These are phyloP conservation scores for Scheffersomyces insectosa DNA, from an alignment of 1,139 yeast species.

Conservation along the genomic window DNA sequence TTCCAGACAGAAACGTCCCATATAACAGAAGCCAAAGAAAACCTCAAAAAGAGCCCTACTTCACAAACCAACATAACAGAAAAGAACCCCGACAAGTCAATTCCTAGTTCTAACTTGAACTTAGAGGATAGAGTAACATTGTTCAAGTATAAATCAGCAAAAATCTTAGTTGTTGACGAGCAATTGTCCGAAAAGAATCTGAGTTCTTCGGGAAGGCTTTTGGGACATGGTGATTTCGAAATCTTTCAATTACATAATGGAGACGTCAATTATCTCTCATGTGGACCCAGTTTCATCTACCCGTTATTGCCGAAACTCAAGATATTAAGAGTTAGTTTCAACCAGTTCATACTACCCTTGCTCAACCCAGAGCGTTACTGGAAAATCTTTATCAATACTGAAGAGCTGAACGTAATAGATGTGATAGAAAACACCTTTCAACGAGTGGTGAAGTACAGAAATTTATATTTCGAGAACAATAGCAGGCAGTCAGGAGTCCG, in stretches of 20 bases:
- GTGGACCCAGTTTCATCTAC: constrained; percentile 57
- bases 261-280: constrained; percentile 59
- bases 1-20: constrained; percentile 19
- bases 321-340: constrained; percentile 51
- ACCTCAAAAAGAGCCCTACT: constrained; percentile 15
- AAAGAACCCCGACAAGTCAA: constrained; percentile 5
- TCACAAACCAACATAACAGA: constrained; percentile 3
- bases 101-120: constrained; percentile 8
- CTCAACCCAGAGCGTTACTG: constrained; percentile 74
- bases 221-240: constrained; percentile 65
- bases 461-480: constrained; percentile 25
- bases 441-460: constrained; percentile 47
- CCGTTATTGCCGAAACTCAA: constrained; percentile 66
- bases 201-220: constrained; percentile 41
- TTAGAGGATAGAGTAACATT: constrained; percentile 41
- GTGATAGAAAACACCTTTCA: constrained; percentile 40
- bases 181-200: constrained; percentile 20
- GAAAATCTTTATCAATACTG: constrained; percentile 54
- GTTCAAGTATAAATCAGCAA: constrained; percentile 39
- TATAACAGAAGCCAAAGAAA: constrained; percentile 32
- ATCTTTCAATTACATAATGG: constrained; percentile 66
- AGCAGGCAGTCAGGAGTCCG: background rate
- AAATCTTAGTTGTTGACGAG: constrained; percentile 47
- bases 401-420: constrained; percentile 30
- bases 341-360: constrained; percentile 63